Base-by-base conservation (phyloP, 768 basidiomycete genomes). In the Russula compacta region DNA sequence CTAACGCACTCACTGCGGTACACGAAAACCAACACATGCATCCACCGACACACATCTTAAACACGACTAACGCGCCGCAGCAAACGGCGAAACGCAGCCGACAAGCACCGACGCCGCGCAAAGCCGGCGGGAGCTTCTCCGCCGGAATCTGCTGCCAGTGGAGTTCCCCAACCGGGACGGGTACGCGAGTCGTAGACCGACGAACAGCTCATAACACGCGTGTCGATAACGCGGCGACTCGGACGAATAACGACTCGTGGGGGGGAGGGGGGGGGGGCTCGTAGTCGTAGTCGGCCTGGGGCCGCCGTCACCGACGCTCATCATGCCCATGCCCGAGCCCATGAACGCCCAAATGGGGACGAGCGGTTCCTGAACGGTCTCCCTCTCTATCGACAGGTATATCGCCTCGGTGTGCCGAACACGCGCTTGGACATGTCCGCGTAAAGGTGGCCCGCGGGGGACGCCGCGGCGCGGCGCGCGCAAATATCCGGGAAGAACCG, bases 401-500 rank as follows among this genome's bases (percentile, higher is more conserved):
- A 24, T 57, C 38, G 56, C 47, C 4, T 49, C 56, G 38, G 49
- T 39, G 24, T 57, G 56, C 47, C 56, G 4, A 57, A 33, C 10
- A 21, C 29, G 3, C 47, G 56, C 38, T 15, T 39, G 3, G 56
- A 39, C 10, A 29, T n/a, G n/a, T 57, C 56, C 7, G 56, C 48
- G 40, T 49, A 57, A 14, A 57, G 49, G 38, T 57, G 38, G 7
- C 56, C 56, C 1, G 56, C 3, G 24, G 24, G 46, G n/a, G 56
- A 39, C 6, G 47, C 56, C 9, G 47, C 56, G 36, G 29, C 24
- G 12, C 38, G 56, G 19, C 24, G 24, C 24, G 47, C 56, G 38
- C 38, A 40, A 29, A 57, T 47, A n/a, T 57, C 56, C 1, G 56
- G 47, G 56, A 57, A 57, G 38, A 57, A 57, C 3, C 56, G 56